Base-by-base conservation (phyloP, 2,329 filamentous ascomycete species). In the Fusarium sp. region DNA sequence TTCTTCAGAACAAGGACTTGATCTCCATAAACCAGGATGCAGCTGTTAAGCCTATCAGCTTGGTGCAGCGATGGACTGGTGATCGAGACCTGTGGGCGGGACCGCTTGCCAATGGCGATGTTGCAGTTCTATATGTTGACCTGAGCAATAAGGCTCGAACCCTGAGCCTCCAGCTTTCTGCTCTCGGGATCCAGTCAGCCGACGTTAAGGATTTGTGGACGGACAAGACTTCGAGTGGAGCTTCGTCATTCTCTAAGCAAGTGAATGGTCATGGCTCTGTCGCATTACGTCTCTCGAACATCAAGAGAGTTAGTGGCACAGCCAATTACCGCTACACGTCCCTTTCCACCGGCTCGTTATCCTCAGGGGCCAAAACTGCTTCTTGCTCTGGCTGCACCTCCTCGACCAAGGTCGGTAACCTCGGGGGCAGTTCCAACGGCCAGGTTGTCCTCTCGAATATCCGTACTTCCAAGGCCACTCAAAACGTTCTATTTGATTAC, bases 21-120 rank as follows among this genome's bases (percentile, higher is more conserved):
- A 56, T 45, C 29, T 35, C 39, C 2, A 56, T 56, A 13, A 56
- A 56, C 13, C 53, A 56, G 7, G 53, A 56, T 4, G 6, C 38
- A 25, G 38, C 39, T 7, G 53, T 56, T 4, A 45, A 45, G 5
- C 53, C 53, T 8, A 9, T 56, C 17, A 35, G 13, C 39, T n/a
- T 56, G 12, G 39, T 56, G n/a, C 39, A 56, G 17, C 39, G 53
- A 45, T 56, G 53, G 53, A 45, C 39, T 14, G 14, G 29, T n/a
- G 53, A 56, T 35, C 53, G 39, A 35, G 53, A 56, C 29, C 35
- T 56, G 53, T 56, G 53, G 53, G 53, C 53, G 29, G 53, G 53
- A 45, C 39, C 53, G 10, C 53, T 56, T 35, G 53, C 39, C n/a
- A 56, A 56, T n/a, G 53, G 53, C 5, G 53, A 56, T 45, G 5